Evolutionary conservation across 192 early-diverging fungal species (phyloP), one percentile per base, ranked within the genome.

Genomic region (Entophlyctis helioformis): DNA sequence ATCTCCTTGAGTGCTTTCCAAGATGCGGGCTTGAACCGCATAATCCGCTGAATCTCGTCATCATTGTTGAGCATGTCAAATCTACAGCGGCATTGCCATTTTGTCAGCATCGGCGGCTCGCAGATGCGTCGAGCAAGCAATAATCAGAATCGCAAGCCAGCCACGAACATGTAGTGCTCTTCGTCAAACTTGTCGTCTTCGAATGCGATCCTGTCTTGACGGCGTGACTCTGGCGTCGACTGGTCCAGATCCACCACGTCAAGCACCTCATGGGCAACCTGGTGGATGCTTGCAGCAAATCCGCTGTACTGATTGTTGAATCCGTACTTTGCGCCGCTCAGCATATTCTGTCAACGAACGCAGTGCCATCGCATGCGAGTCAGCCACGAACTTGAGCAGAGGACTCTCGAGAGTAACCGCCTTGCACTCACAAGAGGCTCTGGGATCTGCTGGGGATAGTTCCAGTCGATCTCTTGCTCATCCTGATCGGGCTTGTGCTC

Each of bases 141-240:
- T 21, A 12, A 15, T 3, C 16, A 34, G 33, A 15, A 10, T 34
- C 15, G 33, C 9, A 34, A 8, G 33, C 33, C 9, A 34, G 9
- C 34, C 1, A 59, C 75, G 52, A 62, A 80, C 72, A 89, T 80
- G 55, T 95, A 98, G 53, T 96, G 74, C 21, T 91, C 91, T 21
- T 83, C 79, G 53, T 96, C 85, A 65, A 98, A 98, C 40, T 86
- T 87, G 16, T 57, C 56, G 35, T 98, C 77, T 48, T 98, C 92
- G 0, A 54, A 54, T 5, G 69, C 63, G 5, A 85, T 56, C 19
- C 91, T 64, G 27, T 74, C 64, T 15, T 69, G 47, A 1, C 81
- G 68, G 13, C 92, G 69, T 0, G 64, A 62, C 3, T 27, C 39
- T 12, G 57, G 46, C 7, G 66, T 74, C 2, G 74, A 79, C 1